Conservation (phyloP, 2,329 filamentous ascomycete genomes). For the Zarea fungicola region DNA sequence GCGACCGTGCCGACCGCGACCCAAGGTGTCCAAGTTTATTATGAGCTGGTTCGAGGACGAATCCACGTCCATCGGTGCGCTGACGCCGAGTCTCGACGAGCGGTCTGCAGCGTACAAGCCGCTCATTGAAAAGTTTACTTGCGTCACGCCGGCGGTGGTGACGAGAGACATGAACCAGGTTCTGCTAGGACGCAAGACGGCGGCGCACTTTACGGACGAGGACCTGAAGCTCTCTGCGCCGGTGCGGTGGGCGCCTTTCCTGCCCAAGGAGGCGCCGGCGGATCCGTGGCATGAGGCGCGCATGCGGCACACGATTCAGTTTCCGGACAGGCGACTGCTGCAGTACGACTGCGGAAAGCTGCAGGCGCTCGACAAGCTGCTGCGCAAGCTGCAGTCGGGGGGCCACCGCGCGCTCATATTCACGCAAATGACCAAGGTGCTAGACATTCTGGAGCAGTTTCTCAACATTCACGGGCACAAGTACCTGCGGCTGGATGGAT, state of each 20-base stretch:
- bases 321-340: constrained; percentile 90
- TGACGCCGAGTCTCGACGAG: constrained; percentile 70
- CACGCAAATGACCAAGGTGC: constrained; percentile 98
- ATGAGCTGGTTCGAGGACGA: constrained; percentile 72
- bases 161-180: constrained; percentile 70
- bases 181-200: constrained; percentile 56
- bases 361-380: constrained; percentile 78
- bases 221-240: constrained; percentile 54
- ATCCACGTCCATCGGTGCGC: constrained; percentile 55
- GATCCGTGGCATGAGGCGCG: constrained; percentile 94
- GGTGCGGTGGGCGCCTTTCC: constrained; percentile 50
- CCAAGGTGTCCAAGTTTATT: constrained; percentile 55
- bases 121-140: constrained; percentile 81
- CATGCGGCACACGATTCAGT: constrained; percentile 89
- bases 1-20: constrained; percentile 54
- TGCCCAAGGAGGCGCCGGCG: constrained; percentile 49
- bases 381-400: constrained; percentile 80
- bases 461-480: constrained; percentile 97
- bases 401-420: constrained; percentile 96
- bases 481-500: constrained; percentile 92
- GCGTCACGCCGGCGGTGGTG: constrained; percentile 83
- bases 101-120: constrained; percentile 68
- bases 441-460: constrained; percentile 96
- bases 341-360: constrained; percentile 98
- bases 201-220: constrained; percentile 51